Evolutionary conservation across 2,329 filamentous ascomycete species (phyloP), one percentile per base, ranked within the genome.

Genomic region (Alternaria sp.): DNA sequence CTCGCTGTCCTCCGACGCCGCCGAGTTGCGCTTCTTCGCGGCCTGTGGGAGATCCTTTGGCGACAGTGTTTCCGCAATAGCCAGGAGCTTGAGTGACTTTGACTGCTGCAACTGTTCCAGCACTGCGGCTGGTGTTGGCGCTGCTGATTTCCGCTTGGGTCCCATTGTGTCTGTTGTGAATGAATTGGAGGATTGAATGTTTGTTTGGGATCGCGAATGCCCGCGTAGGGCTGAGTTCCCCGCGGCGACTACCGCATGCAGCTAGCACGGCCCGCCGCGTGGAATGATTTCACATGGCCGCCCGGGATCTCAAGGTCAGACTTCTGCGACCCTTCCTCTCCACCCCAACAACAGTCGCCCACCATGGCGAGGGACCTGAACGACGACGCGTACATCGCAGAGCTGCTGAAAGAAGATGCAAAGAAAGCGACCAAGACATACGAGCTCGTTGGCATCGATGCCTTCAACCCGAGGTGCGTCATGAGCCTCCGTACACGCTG

Each of bases 361-460:
- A 62, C 26, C 40, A 78, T 78, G 75, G 57, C 72, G 4, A 58
- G 40, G n/a, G 57, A 67, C 32, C 30, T 75, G 15, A 56, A 75
- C 50, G 89, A 89, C 19, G 92, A 96, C 76, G 91, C 93, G 55
- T 93, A 93, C 73, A 89, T 97, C 66, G 93, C 93, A 15, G 86
- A 86, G 51, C 83, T 97, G n/a, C 85, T 98, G 36, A 88, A 89
- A 54, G 88, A 91, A 69, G 94, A 97, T 79, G 94, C 94, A 12
- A 89, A 86, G 62, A 88, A 91, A 61, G 90, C 86, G 70, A 91
- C 90, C 3, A 81, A 91, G 50, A 91, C 88, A 73, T 96, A 94
- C 77, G 91, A 92, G 1, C 82, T 90, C 7, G 85, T 93, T 74
- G 93, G 93, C 10, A 82, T 94, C 66, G 87, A 91, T 58, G 91